Evolutionary conservation across 371 early-diverging fungal species (phyloP), one percentile per base, ranked within the genome.

Genomic region (Polyrhizophydium stewartii): DNA sequence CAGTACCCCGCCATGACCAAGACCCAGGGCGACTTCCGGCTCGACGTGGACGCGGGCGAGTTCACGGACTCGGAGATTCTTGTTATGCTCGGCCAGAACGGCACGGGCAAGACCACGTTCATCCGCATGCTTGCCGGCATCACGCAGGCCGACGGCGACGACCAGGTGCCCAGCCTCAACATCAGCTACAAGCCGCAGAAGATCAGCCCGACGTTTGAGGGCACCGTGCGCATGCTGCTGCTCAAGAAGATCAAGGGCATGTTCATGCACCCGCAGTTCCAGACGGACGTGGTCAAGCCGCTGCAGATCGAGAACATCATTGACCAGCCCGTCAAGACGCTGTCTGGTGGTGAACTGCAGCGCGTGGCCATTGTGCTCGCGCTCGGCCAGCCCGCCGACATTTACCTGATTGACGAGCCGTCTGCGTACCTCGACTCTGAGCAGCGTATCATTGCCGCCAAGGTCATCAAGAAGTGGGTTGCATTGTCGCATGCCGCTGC

Each of bases 301-400:
- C 78, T 99, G 66, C 82, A 85, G 61, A 92, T 99, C 65, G 98
- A 97, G 47, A 83, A 83, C 71, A 88, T 99, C 59, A 85, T 99
- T 56, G 99, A 99, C 76, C 92, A 94, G 72, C 87, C 89, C 66
- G 77, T 85, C 25, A 62, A 76, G 72, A 90, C 89, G 64, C 84
- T 99, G 71, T 98, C 99, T 65, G 99, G 99, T 80, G 99, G 99
- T 88, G 99, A 99, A 85, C 85, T 99, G 85, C 99, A 99, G 84
- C 96, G 99, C 85, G 96, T 99, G 47, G 99, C 99, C 61, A 89
- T 99, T 66, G 89, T 92, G 24, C 85, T 99, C 51, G 94, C 94
- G 59, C 86, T 99, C 35, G 97, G 99, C 66, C 81, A 85, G 69
- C 93, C 94, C 16, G 99, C 99, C 47, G 97, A 99, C 75, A 92